Evolutionary conservation across 257 asterid species (phyloP).

Genomic region (Solanum tacnaense): DNA sequence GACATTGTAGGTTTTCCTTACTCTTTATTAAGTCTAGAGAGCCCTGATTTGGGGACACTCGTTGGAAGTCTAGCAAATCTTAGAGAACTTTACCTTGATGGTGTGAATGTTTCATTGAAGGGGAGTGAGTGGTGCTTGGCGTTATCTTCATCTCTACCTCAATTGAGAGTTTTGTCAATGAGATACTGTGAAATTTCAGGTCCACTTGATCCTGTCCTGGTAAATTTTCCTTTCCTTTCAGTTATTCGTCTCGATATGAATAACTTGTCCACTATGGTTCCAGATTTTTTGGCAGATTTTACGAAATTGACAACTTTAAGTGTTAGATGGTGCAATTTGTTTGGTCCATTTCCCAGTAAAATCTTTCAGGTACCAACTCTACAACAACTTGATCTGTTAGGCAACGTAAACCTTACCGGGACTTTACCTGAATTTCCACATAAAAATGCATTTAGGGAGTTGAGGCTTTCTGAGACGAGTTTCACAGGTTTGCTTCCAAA

Average conservation of each 20-base stretch:
- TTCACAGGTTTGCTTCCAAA: constrained; percentile 8
- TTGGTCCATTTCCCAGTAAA: constrained; percentile 8
- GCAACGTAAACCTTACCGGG: neutral
- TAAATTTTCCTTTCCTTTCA: constrained; percentile 1
- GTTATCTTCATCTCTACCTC: constrained; percentile 12
- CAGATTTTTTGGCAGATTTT: neutral
- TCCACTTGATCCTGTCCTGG: neutral
- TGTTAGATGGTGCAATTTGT: neutral
- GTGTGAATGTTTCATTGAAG: neutral
- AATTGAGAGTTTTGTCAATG: neutral
- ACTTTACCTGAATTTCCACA: constrained; percentile 1
- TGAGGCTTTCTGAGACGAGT: neutral
- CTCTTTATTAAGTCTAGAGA: neutral
- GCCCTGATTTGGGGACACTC: neutral
- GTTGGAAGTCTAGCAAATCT: neutral
- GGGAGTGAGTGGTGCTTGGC: neutral
- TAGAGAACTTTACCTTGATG: neutral
- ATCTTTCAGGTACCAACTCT: constrained; percentile 24
- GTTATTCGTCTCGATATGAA: neutral
- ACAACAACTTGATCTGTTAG: neutral
- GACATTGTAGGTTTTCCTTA: neutral
- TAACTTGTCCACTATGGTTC: neutral
- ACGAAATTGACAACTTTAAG: constrained; percentile 3
- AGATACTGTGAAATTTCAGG: neutral
- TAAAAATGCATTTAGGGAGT: neutral